A percentile compares a stretch with the other conserved stretches of the same genome.
Evolutionary conservation across 2,329 filamentous ascomycete genomes (phyloP).

Genomic region (Elsinoe fawcettii): DNA sequence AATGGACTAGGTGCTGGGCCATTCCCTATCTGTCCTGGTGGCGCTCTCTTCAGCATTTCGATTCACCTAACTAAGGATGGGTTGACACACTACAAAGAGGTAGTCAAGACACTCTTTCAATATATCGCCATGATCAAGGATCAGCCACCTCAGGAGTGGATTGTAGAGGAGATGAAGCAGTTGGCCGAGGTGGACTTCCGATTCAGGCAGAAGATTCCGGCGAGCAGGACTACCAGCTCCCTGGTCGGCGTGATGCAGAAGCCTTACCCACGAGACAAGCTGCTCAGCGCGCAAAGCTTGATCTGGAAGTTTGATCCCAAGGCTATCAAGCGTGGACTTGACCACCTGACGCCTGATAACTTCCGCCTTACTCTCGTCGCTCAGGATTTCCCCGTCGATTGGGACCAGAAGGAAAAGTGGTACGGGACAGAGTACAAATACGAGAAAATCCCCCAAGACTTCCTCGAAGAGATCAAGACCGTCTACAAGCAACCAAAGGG

Average conservation of each 20-base stretch:
- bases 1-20: conserved; percentile 73
- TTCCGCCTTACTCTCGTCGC: conserved; percentile 79
- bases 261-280: conserved; percentile 74
- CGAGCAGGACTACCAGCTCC: conserved; percentile 79
- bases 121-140: conserved; percentile 84
- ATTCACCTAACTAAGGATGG: conserved; percentile 80
- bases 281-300: conserved; percentile 71
- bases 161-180: conserved; percentile 83
- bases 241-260: conserved; percentile 87
- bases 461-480: conserved; percentile 61
- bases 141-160: conserved; percentile 77
- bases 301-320: conserved; percentile 72
- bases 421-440: conserved; percentile 91
- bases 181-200: conserved; percentile 91
- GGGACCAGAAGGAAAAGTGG: conserved; percentile 90
- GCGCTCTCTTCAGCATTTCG: conserved; percentile 70
- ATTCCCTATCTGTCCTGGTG: conserved; percentile 68
- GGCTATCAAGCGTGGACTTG: conserved; percentile 66
- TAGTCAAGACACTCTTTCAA: conserved; percentile 78
- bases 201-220: conserved; percentile 86
- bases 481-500: conserved; percentile 50
- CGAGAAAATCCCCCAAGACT: conserved; percentile 68
- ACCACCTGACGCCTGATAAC: conserved; percentile 75
- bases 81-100: conserved; percentile 70
- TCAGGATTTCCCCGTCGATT: conserved; percentile 72